Conservation (phyloP, 139 green algal genomes). For the Gonium pectorale region DNA sequence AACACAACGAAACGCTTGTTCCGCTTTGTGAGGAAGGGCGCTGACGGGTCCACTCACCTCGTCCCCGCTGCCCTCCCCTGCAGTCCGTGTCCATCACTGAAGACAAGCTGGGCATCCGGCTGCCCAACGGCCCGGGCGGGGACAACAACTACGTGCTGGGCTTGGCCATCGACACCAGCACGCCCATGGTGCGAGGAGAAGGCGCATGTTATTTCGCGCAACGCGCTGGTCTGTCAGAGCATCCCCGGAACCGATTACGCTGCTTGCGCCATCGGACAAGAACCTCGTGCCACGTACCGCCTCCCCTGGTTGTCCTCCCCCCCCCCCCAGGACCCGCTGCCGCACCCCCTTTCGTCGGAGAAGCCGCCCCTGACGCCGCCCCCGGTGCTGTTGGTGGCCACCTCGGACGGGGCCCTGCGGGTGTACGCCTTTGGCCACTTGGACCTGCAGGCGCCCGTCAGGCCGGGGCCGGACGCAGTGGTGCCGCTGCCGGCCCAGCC, state of each 20-base stretch:
- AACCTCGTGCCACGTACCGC: no score
- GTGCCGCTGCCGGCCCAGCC: background rate
- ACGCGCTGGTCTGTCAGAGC: no score
- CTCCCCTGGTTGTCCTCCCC: conserved; percentile 3
- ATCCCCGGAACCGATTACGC: no score
- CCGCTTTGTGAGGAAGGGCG: no score
- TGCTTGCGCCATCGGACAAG: no score
- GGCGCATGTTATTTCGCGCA: no score
- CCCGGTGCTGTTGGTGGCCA: conserved; percentile 67
- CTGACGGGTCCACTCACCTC: background rate
- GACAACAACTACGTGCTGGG: conserved; percentile 73
- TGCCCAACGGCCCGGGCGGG: conserved; percentile 67
- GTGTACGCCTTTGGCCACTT: conserved; percentile 62
- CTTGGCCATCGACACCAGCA: conserved; percentile 55
- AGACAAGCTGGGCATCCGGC: conserved; percentile 62
- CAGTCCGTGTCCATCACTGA: conserved; percentile 57
- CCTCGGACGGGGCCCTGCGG: conserved; percentile 70
- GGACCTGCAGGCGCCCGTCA: background rate
- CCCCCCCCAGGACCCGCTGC: background rate
- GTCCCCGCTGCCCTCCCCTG: background rate
- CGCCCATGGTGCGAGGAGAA: background rate
- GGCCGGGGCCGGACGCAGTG: background rate
- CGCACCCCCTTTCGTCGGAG: conserved; percentile 60
- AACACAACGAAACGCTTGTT: no score
- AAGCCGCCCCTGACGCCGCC: conserved; percentile 49